A percentile compares a stretch with the other conserved stretches of the same genome.
Evolutionary conservation across 139 green algal genomes (phyloP).

Genomic region (Chlorella sp.): DNA sequence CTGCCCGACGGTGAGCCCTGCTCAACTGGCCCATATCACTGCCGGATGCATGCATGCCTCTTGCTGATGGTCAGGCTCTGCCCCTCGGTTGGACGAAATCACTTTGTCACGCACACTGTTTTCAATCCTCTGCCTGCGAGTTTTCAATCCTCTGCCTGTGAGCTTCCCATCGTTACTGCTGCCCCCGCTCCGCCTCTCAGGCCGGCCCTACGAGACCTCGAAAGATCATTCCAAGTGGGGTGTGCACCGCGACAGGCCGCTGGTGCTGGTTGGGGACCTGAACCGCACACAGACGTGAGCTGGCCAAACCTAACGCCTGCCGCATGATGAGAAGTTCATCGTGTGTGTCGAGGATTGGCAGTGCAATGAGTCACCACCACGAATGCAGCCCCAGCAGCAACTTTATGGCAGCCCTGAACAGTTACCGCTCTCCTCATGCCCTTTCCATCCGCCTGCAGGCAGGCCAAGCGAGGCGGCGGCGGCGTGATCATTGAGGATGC

Average conservation of each 20-base stretch:
- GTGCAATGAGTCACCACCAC: neutral
- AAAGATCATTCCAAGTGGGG: conserved; percentile 26
- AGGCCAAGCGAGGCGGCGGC: conserved; percentile 21
- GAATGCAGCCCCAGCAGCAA: neutral
- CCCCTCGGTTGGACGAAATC: too few relatives aligned
- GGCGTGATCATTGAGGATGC: conserved; percentile 5
- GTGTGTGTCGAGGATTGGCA: too few relatives aligned
- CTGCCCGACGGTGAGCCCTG: conserved; percentile 1
- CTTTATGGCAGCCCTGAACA: neutral
- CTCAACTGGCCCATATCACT: too few relatives aligned
- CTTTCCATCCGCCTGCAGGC: neutral
- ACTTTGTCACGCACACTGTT: too few relatives aligned
- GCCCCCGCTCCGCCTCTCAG: too few relatives aligned
- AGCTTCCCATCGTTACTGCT: too few relatives aligned
- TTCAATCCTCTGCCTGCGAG: too few relatives aligned
- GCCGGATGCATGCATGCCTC: too few relatives aligned
- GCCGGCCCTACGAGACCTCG: neutral
- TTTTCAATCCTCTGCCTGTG: too few relatives aligned
- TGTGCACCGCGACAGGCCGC: neutral
- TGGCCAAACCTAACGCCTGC: too few relatives aligned
- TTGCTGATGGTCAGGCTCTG: too few relatives aligned
- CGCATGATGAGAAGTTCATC: too few relatives aligned
- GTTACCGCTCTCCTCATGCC: neutral
- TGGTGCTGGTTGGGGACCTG: conserved; percentile 14
- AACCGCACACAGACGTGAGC: conserved; percentile 21